Evolutionary conservation across 495 filamentous ascomycete species (phyloP).

Genomic region (Aspergillus wentii): DNA sequence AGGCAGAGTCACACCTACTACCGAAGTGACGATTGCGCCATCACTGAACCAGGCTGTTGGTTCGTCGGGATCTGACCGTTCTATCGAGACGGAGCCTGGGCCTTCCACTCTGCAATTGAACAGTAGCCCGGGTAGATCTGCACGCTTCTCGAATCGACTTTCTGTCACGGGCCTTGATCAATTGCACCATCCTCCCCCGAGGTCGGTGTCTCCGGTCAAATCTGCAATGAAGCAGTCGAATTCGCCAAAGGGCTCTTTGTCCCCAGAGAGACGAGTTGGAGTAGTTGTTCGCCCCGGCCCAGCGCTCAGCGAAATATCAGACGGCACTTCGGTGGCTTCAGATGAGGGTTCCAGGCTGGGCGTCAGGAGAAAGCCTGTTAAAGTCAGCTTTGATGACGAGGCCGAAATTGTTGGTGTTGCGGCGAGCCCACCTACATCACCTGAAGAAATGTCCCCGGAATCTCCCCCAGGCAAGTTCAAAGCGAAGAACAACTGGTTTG

Average conservation of each 20-base stretch:
- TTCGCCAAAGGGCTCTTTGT: slow-evolving; percentile 47
- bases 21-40: slow-evolving; percentile 1
- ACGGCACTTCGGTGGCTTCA: slow-evolving; percentile 51
- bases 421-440: slow-evolving; percentile 45
- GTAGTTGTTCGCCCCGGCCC: slow-evolving; percentile 24
- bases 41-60: slow-evolving; percentile 9
- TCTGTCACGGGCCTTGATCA: slow-evolving; percentile 44
- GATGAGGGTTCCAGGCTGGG: slow-evolving; percentile 51
- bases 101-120: slow-evolving; percentile 38
- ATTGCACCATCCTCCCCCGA: slow-evolving; percentile 69
- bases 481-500: slow-evolving; percentile 50
- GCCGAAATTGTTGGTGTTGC: slow-evolving; percentile 57
- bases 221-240: slow-evolving; percentile 83
- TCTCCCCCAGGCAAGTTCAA: slow-evolving; percentile 44
- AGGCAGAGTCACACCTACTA: slow-evolving; percentile 2
- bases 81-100: slow-evolving; percentile 3
- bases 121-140: slow-evolving; percentile 63
- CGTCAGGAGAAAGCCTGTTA: slow-evolving; percentile 60
- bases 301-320: slow-evolving; percentile 54
- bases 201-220: slow-evolving; percentile 80
- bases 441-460: slow-evolving; percentile 40
- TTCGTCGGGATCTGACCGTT: slow-evolving; percentile 10
- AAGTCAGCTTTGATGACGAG: slow-evolving; percentile 86
- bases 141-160: slow-evolving; percentile 65
- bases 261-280: slow-evolving; percentile 32